Percentiles rank a stretch among this genome's conserved stretches.
These are phyloP conservation scores for Prunus mume DNA, from an alignment of 306 rosid genomes.

Conservation along the genomic window DNA sequence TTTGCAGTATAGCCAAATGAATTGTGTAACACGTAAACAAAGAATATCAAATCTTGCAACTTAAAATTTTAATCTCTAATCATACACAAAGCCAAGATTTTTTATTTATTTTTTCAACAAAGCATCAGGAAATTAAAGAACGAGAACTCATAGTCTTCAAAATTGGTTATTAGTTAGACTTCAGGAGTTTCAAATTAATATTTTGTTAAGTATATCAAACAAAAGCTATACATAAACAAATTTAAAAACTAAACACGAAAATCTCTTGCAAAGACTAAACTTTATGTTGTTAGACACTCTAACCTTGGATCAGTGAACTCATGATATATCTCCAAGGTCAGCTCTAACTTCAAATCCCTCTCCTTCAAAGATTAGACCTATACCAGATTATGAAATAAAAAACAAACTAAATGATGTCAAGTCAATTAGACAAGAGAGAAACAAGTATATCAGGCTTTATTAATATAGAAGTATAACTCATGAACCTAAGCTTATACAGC, in stretches of 20 bases:
- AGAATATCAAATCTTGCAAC: not conserved
- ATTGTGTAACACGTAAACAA: not conserved
- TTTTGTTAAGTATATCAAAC: not conserved
- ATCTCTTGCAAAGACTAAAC: not conserved
- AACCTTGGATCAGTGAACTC: not conserved
- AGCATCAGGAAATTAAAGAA: not conserved
- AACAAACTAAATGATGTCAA: not conserved
- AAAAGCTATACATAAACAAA: not conserved
- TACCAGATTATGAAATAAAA: not conserved
- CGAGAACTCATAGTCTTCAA: not conserved
- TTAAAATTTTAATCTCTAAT: not conserved
- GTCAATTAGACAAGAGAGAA: not conserved
- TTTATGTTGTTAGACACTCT: not conserved
- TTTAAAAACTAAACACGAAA: not conserved
- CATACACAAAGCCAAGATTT: not conserved
- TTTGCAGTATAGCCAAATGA: not conserved
- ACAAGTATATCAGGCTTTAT: not conserved
- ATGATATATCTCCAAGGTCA: not conserved
- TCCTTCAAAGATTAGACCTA: not conserved
- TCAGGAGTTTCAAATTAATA: not conserved
- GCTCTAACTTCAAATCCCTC: constrained; percentile 1
- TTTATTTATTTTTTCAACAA: not conserved
- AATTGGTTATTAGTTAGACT: not conserved
- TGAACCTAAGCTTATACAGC: not conserved
- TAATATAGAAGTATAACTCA: not conserved